Evolutionary conservation across 1,139 yeast genomes (phyloP), one percentile per base, ranked within the genome.

Genomic region (Kodamaea sp.): DNA sequence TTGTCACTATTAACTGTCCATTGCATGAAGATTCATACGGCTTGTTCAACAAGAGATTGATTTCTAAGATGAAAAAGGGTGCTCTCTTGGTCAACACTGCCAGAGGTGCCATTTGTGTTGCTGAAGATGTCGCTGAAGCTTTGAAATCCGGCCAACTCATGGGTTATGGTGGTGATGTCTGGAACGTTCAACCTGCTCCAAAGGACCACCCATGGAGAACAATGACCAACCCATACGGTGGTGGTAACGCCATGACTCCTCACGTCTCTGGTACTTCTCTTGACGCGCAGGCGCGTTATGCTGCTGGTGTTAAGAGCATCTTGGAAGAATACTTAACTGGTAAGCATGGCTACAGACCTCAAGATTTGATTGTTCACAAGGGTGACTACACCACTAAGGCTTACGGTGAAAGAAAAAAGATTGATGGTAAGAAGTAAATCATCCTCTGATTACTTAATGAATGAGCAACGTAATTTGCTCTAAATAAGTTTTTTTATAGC

Each of bases 151-250:
- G 94, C 37, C 84, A 81, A 52, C 62, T 84, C 44, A 70, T 81
- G 49, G 90, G 92, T 36, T 84, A 85, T 56, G 92, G 90, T 53
- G 94, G 94, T 53, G 94, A 84, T 59, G 94, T 85, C 37, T 84
- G 92, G 88, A 75, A 57, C 67, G 82, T 81, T 25, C 94, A 84
- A 65, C 95, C 94, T 31, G 87, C 94, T 27, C 87, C 88, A 48
- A 63, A 65, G 43, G 74, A 75, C 57, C 89, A 83, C 55, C 89
- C 90, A 46, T 85, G 94, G 94, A 73, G 89, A 69, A 46, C 68
- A 23, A 78, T 84, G 82, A 58, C 65, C 40, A 81, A 81, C 71
- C 66, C 73, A 49, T 75, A 69, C 49, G 86, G 86, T 41, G 84
- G 78, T 31, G 92, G 92, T 50, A 85, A 85, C 55, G 92, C 92